Evolutionary conservation across 805 yeast genomes (phyloP).

Genomic region (Kodamaea kaohsiungensis): DNA sequence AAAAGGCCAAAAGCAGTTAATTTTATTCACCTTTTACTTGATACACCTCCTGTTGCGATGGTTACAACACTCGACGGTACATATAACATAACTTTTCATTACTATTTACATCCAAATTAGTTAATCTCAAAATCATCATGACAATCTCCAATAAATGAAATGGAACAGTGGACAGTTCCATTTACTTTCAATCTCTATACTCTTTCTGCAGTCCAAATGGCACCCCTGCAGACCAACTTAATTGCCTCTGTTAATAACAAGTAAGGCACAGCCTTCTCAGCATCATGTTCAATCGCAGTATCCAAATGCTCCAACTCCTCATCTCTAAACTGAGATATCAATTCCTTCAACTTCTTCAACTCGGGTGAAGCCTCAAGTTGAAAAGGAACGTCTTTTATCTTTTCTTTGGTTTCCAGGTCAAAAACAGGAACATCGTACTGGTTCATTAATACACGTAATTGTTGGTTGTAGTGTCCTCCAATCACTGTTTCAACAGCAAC

Average conservation of each 20-base stretch:
- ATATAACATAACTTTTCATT: neutral
- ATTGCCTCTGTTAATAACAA: conserved; percentile 85
- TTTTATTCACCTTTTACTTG: neutral
- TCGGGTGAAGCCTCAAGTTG: conserved; percentile 50
- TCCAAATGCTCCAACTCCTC: conserved; percentile 94
- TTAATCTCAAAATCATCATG: neutral
- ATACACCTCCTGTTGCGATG: neutral
- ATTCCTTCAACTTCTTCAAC: conserved; percentile 54
- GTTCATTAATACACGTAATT: conserved; percentile 72
- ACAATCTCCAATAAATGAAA: neutral
- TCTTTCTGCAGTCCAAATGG: conserved; percentile 90
- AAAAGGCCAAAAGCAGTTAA: too few species aligned
- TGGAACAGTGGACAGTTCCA: too few species aligned
- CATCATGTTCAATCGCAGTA: conserved; percentile 89
- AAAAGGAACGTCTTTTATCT: conserved; percentile 20
- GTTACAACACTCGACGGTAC: neutral
- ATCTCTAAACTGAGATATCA: conserved; percentile 79
- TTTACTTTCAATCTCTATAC: conserved; percentile 35
- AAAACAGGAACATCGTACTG: conserved; percentile 53
- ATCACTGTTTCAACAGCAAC: conserved; percentile 98
- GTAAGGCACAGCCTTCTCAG: conserved; percentile 92
- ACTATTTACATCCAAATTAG: neutral
- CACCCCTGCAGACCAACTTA: conserved; percentile 79
- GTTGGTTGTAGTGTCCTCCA: conserved; percentile 93
- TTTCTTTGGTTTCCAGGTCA: conserved; percentile 36